These are phyloP conservation scores for Grigorovia humatica DNA, from an alignment of 805 yeast genomes.

Conservation along the genomic window DNA sequence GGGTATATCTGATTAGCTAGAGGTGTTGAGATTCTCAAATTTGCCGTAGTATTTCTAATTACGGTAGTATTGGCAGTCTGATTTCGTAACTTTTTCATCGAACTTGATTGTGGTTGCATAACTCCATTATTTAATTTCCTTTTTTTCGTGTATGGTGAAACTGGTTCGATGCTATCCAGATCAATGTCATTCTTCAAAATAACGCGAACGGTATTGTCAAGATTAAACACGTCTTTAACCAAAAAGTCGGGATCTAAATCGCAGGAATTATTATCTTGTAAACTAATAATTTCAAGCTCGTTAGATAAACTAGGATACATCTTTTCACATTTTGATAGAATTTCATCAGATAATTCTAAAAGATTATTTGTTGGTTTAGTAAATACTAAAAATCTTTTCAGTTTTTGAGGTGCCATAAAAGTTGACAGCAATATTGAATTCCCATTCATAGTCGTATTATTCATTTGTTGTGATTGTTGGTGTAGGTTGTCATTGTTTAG, in stretches of 20 bases:
- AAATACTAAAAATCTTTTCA: slow-evolving; percentile 53
- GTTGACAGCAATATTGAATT: slow-evolving; percentile 9
- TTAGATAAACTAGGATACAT: slow-evolving; percentile 53
- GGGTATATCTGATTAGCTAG: slow-evolving; percentile 33
- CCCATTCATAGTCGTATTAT: slow-evolving; percentile 1
- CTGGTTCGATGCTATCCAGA: slow-evolving; percentile 16
- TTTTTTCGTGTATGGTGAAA: slow-evolving; percentile 19
- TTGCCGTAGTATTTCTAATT: slow-evolving; percentile 5
- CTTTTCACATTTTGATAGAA: slow-evolving; percentile 44
- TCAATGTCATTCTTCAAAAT: slow-evolving; percentile 33
- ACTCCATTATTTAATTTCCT: slow-evolving; percentile 17
- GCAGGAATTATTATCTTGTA: slow-evolving; percentile 59
- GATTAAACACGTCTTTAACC: slow-evolving; percentile 54
- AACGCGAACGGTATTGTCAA: slow-evolving; percentile 38
- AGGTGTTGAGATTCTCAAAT: slow-evolving; percentile 31
- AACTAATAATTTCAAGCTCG: slow-evolving; percentile 42
- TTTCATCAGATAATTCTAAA: slow-evolving; percentile 41
- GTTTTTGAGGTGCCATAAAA: slow-evolving; percentile 13
- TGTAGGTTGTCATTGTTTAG: slow-evolving; percentile 7
- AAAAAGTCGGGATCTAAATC: slow-evolving; percentile 72
- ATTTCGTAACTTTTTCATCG: slow-evolving; percentile 17
- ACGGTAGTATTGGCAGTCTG: slow-evolving; percentile 5
- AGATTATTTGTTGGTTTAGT: slow-evolving; percentile 41
- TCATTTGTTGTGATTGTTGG: slow-evolving; percentile 5
- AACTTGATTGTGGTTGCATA: slow-evolving; percentile 6